phyloP scores from a whole-genome alignment of 2,329 filamentous ascomycete genomes.

The Biscogniauxia marginata region DNA sequence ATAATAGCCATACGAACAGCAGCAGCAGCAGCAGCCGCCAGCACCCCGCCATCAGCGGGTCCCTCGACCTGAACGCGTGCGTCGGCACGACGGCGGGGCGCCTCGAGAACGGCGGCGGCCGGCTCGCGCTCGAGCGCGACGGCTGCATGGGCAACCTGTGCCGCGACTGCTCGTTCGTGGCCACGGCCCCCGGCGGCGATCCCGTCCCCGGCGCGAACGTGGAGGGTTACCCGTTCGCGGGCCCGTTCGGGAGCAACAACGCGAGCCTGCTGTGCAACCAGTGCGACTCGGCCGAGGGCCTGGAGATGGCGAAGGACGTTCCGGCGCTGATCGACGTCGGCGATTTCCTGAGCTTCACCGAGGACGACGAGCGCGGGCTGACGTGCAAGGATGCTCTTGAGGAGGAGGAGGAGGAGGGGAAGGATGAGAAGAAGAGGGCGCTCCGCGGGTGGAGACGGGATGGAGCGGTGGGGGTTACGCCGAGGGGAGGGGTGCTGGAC shows the following conservation, averaged over 20 bases:
- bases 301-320: background rate
- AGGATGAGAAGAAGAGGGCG: background rate
- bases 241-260: background rate
- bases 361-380: background rate
- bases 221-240: background rate
- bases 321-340: background rate
- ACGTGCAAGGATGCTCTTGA: background rate
- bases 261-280: background rate
- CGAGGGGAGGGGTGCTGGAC: no score
- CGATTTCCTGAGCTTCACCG: background rate
- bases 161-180: background rate
- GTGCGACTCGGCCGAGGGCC: constrained; percentile 1
- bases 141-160: background rate
- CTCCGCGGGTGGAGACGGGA: no score
- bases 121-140: background rate
- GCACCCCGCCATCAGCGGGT: background rate
- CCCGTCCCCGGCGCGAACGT: background rate
- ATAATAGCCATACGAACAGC: background rate
- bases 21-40: background rate
- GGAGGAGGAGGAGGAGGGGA: background rate
- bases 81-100: background rate
- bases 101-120: background rate
- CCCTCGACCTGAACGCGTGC: constrained; percentile 1
- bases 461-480: no score
- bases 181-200: background rate